phyloP scores from a whole-genome alignment of 148 eudicot genomes.

The Rhododendron griersonianum region DNA sequence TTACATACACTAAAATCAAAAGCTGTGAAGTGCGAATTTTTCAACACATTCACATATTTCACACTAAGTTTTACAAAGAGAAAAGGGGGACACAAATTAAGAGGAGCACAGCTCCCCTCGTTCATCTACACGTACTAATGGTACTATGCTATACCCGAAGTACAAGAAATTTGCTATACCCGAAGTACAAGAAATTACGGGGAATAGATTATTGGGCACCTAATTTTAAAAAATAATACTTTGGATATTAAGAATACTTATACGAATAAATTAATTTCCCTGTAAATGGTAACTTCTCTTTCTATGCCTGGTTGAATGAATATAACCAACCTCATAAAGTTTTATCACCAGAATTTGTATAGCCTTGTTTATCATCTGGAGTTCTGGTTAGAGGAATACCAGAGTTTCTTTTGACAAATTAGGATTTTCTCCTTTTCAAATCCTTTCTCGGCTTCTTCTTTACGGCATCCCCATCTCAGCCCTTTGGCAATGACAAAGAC shows the following conservation, averaged over 20 bases:
- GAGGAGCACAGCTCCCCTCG: neutral
- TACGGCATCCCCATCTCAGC: conserved; percentile 80
- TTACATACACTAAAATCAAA: neutral
- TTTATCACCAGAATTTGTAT: neutral
- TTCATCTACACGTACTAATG: neutral
- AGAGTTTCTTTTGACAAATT: conserved; percentile 86
- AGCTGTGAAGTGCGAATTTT: neutral
- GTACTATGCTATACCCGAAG: neutral
- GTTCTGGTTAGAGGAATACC: conserved; percentile 61
- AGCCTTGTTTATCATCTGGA: conserved; percentile 32
- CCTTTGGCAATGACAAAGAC: conserved; percentile 55
- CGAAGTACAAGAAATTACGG: neutral
- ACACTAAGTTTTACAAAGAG: neutral
- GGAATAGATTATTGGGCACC: neutral
- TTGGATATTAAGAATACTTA: neutral
- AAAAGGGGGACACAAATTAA: neutral
- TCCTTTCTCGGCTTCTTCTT: conserved; percentile 58
- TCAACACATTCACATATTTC: neutral
- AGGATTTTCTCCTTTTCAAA: conserved; percentile 64
- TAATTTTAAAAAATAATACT: neutral
- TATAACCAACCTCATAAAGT: neutral
- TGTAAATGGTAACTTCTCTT: neutral
- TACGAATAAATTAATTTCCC: neutral
- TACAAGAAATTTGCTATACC: neutral
- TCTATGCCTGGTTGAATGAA: neutral